These are phyloP conservation scores for Asclepias syriaca DNA, from an alignment of 257 asterid species.

Conservation along the genomic window DNA sequence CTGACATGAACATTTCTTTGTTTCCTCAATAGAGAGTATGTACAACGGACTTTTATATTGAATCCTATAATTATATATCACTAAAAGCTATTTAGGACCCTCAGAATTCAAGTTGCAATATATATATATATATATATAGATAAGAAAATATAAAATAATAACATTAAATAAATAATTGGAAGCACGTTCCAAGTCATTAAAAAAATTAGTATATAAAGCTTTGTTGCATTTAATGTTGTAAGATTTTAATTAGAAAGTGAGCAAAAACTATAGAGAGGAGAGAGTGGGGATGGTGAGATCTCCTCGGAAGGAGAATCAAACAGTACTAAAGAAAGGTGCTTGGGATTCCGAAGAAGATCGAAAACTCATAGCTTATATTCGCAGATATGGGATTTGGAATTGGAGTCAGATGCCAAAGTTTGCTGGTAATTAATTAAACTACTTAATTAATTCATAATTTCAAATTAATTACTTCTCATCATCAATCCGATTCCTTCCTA, in stretches of 20 bases:
- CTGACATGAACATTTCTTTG: too few species aligned
- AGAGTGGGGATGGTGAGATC: not conserved
- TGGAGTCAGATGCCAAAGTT: slow-evolving; percentile 1
- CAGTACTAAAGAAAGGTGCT: not conserved
- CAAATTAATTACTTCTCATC: too few species aligned
- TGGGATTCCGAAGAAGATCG: slow-evolving; percentile 1
- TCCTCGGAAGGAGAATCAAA: not conserved
- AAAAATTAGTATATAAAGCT: not conserved
- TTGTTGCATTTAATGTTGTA: too few species aligned
- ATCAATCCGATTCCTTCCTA: not conserved
- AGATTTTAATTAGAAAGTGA: too few species aligned
- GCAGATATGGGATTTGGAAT: not conserved
- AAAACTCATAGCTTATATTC: not conserved
- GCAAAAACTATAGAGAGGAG: too few species aligned
- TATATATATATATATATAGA: not conserved
- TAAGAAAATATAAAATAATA: not conserved
- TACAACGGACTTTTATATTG: too few species aligned
- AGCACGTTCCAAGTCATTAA: not conserved
- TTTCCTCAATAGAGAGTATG: too few species aligned
- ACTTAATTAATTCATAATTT: too few species aligned
- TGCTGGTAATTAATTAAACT: not conserved
- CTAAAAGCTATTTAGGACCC: not conserved
- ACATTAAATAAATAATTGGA: not conserved
- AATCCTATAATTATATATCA: not conserved
- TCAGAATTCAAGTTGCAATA: not conserved